A percentile compares a stretch with the other conserved stretches of the same genome.
phyloP scores from a whole-genome alignment of 495 filamentous ascomycete genomes.

The Penicillium mononematosum region DNA sequence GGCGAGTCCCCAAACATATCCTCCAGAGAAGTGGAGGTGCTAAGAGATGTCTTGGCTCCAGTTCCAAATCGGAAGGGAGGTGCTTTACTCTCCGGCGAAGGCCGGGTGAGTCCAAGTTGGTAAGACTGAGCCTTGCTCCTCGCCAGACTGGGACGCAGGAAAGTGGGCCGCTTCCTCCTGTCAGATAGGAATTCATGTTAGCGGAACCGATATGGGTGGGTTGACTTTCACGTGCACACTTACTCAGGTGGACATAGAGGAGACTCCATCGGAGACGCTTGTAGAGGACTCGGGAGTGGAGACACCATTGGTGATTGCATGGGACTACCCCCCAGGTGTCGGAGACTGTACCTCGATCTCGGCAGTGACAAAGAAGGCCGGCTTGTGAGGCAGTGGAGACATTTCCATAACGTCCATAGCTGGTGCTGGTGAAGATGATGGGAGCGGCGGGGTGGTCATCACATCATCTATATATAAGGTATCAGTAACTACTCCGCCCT shows the following conservation, averaged over 20 bases:
- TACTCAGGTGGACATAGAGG: slow-evolving; percentile 40
- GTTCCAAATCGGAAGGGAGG: slow-evolving; percentile 76
- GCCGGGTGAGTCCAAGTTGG: slow-evolving; percentile 37
- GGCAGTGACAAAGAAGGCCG: slow-evolving; percentile 55
- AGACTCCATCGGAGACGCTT: slow-evolving; percentile 55
- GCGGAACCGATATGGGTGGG: not conserved
- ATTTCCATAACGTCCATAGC: slow-evolving; percentile 87
- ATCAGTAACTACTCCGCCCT: slow-evolving; percentile 15
- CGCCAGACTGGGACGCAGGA: slow-evolving; percentile 43
- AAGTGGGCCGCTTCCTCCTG: slow-evolving; percentile 42
- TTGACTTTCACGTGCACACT: slow-evolving; percentile 24
- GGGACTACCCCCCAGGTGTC: slow-evolving; percentile 51
- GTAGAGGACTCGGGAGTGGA: slow-evolving; percentile 41
- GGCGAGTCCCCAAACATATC: slow-evolving; percentile 82
- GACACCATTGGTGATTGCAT: slow-evolving; percentile 50
- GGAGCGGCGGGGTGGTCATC: slow-evolving; percentile 80
- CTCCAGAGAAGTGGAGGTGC: slow-evolving; percentile 63
- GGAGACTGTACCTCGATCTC: slow-evolving; percentile 68
- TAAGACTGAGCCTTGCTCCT: slow-evolving; percentile 45
- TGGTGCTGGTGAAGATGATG: slow-evolving; percentile 76
- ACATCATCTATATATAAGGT: slow-evolving; percentile 50
- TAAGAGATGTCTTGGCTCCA: slow-evolving; percentile 49
- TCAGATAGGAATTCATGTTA: slow-evolving; percentile 1
- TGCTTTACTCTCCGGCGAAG: slow-evolving; percentile 56
- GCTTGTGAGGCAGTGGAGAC: slow-evolving; percentile 90